These are phyloP conservation scores for Penstemon newberryi DNA, from an alignment of 257 asterid species.

Conservation along the genomic window DNA sequence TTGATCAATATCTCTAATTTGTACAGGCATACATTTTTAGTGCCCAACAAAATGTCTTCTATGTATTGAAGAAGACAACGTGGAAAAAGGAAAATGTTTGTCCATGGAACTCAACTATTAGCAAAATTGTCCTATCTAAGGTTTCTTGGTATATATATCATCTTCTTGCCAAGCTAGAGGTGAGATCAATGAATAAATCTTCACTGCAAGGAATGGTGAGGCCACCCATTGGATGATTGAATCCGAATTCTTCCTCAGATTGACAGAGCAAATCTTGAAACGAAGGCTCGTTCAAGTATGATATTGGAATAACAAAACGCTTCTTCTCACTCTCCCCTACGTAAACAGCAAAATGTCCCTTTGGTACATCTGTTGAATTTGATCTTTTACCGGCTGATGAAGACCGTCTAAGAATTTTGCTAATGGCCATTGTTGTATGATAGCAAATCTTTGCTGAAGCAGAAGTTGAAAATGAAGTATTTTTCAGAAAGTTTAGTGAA, in stretches of 20 bases:
- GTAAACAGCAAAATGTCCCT: slow-evolving; percentile 25
- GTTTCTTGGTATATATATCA: too few species aligned
- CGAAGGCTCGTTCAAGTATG: slow-evolving; percentile 23
- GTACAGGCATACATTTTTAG: too few species aligned
- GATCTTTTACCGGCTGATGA: slow-evolving; percentile 19
- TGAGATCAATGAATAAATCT: slow-evolving; percentile 28
- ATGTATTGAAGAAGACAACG: too few species aligned
- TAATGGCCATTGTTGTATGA: slow-evolving; percentile 15
- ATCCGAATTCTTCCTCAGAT: neutral
- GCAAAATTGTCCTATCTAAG: too few species aligned
- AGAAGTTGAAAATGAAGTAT: neutral
- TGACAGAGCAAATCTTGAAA: slow-evolving; percentile 18
- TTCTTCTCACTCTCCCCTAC: slow-evolving; percentile 22
- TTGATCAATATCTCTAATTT: too few species aligned
- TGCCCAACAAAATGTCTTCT: too few species aligned
- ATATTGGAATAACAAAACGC: slow-evolving; percentile 19
- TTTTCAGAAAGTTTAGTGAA: neutral
- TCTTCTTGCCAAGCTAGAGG: neutral
- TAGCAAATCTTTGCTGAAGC: neutral
- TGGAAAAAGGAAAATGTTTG: too few species aligned
- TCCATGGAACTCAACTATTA: too few species aligned
- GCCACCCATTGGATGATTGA: slow-evolving; percentile 30
- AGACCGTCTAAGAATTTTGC: slow-evolving; percentile 18
- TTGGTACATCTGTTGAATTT: slow-evolving; percentile 19
- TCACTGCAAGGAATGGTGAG: slow-evolving; percentile 34